A percentile compares a stretch with the other conserved stretches of the same genome.
These are phyloP conservation scores for Trichoderma asperelloides DNA, from an alignment of 495 filamentous ascomycete species.

Conservation along the genomic window DNA sequence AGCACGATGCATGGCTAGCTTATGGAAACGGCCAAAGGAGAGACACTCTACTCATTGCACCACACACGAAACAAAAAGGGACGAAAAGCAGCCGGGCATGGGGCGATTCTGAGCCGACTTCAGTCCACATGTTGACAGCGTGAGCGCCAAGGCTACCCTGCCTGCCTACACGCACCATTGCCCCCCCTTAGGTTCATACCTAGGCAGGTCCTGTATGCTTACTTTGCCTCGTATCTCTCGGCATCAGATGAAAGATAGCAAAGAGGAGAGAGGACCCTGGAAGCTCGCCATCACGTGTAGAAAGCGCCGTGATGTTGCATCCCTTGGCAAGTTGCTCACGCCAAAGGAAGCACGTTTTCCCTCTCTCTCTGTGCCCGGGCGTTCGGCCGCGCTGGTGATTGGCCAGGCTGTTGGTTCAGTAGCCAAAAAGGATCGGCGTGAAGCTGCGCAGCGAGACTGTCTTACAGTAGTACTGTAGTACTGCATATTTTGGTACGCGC, in stretches of 20 bases:
- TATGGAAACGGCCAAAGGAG: background rate
- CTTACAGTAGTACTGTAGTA: too few species aligned
- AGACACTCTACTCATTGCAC: background rate
- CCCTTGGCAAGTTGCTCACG: background rate
- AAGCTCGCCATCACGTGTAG: background rate
- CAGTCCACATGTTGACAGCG: background rate
- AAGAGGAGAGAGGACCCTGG: background rate
- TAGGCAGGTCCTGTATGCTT: background rate
- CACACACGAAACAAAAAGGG: background rate
- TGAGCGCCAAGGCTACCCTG: slow-evolving; percentile 1
- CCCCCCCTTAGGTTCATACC: background rate
- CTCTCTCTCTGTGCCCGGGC: background rate
- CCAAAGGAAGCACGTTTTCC: background rate
- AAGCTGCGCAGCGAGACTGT: background rate
- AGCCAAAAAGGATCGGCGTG: background rate
- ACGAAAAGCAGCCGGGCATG: background rate
- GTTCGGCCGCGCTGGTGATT: background rate
- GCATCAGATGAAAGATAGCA: background rate
- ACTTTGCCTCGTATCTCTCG: background rate
- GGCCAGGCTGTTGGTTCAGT: background rate
- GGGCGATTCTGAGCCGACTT: background rate
- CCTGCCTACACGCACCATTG: background rate
- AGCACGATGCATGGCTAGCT: background rate
- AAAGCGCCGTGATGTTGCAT: background rate
- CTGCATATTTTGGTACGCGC: too few species aligned